Percentiles rank a stretch among this genome's conserved stretches.
Conservation (phyloP, 495 filamentous ascomycete genomes). For the Podospora pseudoanserina region DNA sequence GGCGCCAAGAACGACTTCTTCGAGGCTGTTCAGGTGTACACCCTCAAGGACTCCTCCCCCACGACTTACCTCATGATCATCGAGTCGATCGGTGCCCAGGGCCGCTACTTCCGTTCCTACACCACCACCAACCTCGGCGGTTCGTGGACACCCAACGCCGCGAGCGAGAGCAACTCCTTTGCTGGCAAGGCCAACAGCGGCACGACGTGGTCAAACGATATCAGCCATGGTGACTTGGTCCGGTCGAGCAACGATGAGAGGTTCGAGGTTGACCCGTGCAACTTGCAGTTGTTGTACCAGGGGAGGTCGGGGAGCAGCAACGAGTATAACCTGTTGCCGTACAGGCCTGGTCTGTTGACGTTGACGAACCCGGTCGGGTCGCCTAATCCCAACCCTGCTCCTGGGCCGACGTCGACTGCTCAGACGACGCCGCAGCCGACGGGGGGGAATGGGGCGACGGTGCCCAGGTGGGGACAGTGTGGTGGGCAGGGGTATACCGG, state of each 20-base stretch:
- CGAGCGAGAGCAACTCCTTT: slow-evolving; percentile 51
- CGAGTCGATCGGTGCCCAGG: slow-evolving; percentile 54
- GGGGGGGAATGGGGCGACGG: slow-evolving; percentile 14
- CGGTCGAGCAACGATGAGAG: slow-evolving; percentile 54
- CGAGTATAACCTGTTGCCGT: slow-evolving; percentile 47
- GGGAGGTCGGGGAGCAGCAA: slow-evolving; percentile 38
- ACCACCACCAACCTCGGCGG: slow-evolving; percentile 53
- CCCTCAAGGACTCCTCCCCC: slow-evolving; percentile 45
- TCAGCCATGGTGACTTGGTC: slow-evolving; percentile 60
- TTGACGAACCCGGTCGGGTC: slow-evolving; percentile 22
- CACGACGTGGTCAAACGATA: slow-evolving; percentile 61
- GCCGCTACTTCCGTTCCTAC: slow-evolving; percentile 64
- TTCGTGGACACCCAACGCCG: slow-evolving; percentile 52
- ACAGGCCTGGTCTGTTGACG: slow-evolving; percentile 51
- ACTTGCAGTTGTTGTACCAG: slow-evolving; percentile 58
- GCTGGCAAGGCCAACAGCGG: slow-evolving; percentile 61
- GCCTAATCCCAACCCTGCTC: neutral
- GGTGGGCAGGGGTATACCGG: slow-evolving; percentile 21
- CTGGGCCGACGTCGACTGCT: neutral
- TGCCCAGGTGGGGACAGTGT: slow-evolving; percentile 20
- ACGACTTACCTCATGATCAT: slow-evolving; percentile 62
- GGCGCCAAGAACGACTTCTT: slow-evolving; percentile 55
- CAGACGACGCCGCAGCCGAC: neutral
- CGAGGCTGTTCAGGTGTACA: slow-evolving; percentile 63
- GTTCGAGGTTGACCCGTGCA: slow-evolving; percentile 54